These are phyloP conservation scores for Arthrobotrys sphaeroides DNA, from an alignment of 2,329 filamentous ascomycete genomes.

Conservation along the genomic window DNA sequence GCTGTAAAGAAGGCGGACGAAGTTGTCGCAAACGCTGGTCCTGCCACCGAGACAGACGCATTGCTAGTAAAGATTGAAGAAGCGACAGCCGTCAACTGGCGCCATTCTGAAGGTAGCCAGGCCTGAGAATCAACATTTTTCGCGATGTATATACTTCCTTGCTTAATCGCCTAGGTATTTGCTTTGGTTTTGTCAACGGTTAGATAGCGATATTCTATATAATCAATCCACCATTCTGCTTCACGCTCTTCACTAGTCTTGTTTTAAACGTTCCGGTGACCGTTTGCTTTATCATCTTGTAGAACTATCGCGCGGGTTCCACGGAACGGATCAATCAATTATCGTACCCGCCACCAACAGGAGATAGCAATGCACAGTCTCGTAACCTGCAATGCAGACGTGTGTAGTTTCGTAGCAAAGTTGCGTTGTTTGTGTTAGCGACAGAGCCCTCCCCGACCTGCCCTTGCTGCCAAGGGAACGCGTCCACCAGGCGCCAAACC, in stretches of 20 bases:
- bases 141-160: background rate
- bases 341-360: background rate
- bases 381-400: background rate
- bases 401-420: background rate
- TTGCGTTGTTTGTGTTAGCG: slow-evolving; percentile 37
- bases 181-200: background rate
- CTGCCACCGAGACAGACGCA: slow-evolving; percentile 16
- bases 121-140: background rate
- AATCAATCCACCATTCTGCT: no score
- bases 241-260: no score
- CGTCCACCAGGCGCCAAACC: slow-evolving; percentile 46
- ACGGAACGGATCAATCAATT: background rate
- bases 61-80: slow-evolving; percentile 25
- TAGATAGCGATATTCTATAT: no score
- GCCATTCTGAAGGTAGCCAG: background rate
- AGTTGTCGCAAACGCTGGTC: background rate
- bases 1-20: slow-evolving; percentile 8
- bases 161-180: background rate
- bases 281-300: background rate
- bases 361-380: no score
- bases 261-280: no score
- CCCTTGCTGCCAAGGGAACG: slow-evolving; percentile 52
- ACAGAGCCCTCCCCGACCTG: background rate
- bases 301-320: background rate
- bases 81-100: background rate